phyloP scores from a whole-genome alignment of 371 early-diverging fungal species.

The Apophysomyces trapeziformis region DNA sequence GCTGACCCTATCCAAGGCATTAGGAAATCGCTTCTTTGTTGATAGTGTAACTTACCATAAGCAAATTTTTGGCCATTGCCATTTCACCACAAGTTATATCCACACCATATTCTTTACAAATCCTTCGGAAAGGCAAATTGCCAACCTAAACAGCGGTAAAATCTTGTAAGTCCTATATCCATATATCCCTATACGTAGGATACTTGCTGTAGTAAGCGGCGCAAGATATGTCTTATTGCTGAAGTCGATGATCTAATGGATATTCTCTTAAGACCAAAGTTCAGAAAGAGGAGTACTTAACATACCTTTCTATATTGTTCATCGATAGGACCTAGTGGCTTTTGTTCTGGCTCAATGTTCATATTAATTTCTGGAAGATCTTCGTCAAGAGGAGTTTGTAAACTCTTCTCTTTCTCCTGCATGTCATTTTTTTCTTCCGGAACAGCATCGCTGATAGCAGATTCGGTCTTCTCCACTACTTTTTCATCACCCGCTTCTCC shows the following conservation, averaged over 20 bases:
- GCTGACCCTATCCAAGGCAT: constrained; percentile 57
- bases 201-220: constrained; percentile 85
- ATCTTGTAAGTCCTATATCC: neutral
- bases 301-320: constrained; percentile 43
- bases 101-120: constrained; percentile 93
- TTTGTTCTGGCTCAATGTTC: constrained; percentile 25
- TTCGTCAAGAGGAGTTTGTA: neutral
- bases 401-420: no score
- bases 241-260: constrained; percentile 69
- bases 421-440: no score
- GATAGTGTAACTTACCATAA: constrained; percentile 42
- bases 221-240: constrained; percentile 93
- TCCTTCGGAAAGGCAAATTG: constrained; percentile 94
- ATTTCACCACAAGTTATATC: constrained; percentile 98
- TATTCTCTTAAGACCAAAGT: neutral
- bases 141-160: constrained; percentile 64
- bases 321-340: constrained; percentile 52
- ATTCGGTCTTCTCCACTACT: neutral
- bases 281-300: neutral
- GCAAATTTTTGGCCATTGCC: constrained; percentile 80
- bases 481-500: constrained; percentile 2
- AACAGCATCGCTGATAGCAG: no score
- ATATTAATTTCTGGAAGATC: constrained; percentile 21
- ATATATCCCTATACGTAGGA: neutral
- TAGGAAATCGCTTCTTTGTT: neutral